Percentiles rank a stretch among this genome's conserved stretches.
These are phyloP conservation scores for Cercis canadensis DNA, from an alignment of 306 rosid species.

Conservation along the genomic window DNA sequence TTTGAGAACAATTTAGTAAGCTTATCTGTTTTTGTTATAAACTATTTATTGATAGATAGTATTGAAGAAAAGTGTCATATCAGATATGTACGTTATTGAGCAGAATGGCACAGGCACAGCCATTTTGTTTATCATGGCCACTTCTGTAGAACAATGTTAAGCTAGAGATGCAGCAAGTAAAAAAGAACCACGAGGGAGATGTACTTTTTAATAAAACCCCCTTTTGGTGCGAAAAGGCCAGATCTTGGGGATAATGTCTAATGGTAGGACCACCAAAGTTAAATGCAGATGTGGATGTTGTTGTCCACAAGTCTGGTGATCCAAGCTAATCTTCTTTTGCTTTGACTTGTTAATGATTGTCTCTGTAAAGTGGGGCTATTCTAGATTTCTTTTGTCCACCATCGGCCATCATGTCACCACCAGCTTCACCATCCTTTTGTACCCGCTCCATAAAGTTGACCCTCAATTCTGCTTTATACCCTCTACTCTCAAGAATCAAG, in stretches of 20 bases:
- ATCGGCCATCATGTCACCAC: conserved; percentile 25
- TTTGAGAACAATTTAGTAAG: not conserved
- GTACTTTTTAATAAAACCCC: conserved; percentile 40
- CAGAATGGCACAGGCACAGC: not conserved
- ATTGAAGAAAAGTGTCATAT: conserved; percentile 19
- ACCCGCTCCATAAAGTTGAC: too few relatives aligned
- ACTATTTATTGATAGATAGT: conserved; percentile 31
- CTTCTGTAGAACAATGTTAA: conserved; percentile 24
- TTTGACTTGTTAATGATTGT: conserved; percentile 36
- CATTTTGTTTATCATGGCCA: conserved; percentile 27
- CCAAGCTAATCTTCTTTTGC: conserved; percentile 30
- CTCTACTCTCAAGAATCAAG: too few relatives aligned
- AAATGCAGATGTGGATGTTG: conserved; percentile 41
- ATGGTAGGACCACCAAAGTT: conserved; percentile 41
- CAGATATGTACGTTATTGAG: conserved; percentile 14
- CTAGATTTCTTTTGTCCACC: conserved; percentile 33
- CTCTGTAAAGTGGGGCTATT: conserved; percentile 45
- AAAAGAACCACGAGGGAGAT: not conserved
- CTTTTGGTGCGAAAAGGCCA: conserved; percentile 31
- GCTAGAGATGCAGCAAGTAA: conserved; percentile 32
- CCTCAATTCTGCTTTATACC: too few relatives aligned
- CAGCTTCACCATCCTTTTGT: conserved; percentile 22
- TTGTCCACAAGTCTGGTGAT: conserved; percentile 20
- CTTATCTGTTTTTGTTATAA: not conserved
- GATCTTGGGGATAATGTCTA: conserved; percentile 31